Evolutionary conservation across 495 filamentous ascomycete genomes (phyloP), one percentile per base, ranked within the genome.

Genomic region (Hypoxylon subgilvum): DNA sequence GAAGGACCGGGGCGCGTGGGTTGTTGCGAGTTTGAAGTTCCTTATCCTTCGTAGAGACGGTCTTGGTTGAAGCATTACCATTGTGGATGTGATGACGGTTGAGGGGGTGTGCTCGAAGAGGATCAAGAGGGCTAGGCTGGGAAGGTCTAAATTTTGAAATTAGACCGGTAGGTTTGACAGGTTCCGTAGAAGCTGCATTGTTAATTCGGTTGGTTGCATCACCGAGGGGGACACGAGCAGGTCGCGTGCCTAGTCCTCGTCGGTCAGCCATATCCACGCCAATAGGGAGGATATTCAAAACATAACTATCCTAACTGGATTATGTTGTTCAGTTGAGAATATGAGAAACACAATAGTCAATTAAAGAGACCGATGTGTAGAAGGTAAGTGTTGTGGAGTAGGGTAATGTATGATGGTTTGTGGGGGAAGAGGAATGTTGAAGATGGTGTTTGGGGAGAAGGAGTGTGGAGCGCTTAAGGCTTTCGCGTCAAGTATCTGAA

Each of bases 161-260:
- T n/a, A n/a, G n/a, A n/a, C n/a, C n/a, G n/a, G n/a, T n/a, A 19
- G 32, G 25, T 30, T 68, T 70, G 40, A 19, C 22, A 12, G 49
- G 40, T 28, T 61, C 55, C 13, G 35, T 32, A 23, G 65, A 61
- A 10, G 67, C 52, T 32, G 61, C 50, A 43, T 76, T 77, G 64
- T 77, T 75, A 42, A 78, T 58, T 38, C 79, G 71, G 25, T 72
- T 56, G 4, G 79, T 79, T 51, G 76, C 73, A 59, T 82, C 79
- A 44, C 75, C 75, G 17, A 81, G 63, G 6, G 79, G 76, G 49
- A 74, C 53, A 22, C 79, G 76, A 42, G 61, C 51, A 32, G 61
- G 36, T n/a, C 66, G 67, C 21, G 68, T 34, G 14, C 58, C 65
- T 32, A 68, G 44, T 35, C 55, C 58, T 41, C 43, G 49, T 47